Evolutionary conservation across 2,329 filamentous ascomycete species (phyloP).

Genomic region (Rutstroemia sydowiana): DNA sequence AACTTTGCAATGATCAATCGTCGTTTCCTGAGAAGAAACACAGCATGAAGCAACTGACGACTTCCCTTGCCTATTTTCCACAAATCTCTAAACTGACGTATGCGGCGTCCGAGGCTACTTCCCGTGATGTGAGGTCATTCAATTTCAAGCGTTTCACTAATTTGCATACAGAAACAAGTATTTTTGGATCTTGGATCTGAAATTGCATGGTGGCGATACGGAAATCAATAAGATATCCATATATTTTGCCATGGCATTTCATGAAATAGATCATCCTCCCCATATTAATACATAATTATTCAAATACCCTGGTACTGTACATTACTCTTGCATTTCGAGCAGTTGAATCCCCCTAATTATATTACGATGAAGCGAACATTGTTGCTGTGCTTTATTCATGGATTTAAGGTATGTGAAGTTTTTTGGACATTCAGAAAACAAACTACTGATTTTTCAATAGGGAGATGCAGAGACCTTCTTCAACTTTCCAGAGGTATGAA

Average conservation of each 20-base stretch:
- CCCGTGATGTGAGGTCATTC: constrained; percentile 1
- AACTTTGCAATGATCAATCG: too few relatives aligned
- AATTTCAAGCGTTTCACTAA: background rate
- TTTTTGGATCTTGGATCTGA: constrained; percentile 1
- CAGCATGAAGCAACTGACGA: background rate
- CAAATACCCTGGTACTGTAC: background rate
- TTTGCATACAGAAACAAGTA: background rate
- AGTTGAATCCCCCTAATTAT: background rate
- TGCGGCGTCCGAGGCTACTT: background rate
- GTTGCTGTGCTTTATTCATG: constrained; percentile 67
- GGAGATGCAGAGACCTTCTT: constrained; percentile 64
- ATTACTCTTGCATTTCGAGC: background rate
- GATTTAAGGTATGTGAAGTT: constrained; percentile 45
- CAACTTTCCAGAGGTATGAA: constrained; percentile 48
- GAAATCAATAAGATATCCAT: too few relatives aligned
- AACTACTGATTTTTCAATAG: background rate
- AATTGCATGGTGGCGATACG: background rate
- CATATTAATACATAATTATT: background rate
- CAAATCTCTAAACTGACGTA: constrained; percentile 2
- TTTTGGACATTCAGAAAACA: background rate
- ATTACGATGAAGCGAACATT: constrained; percentile 48
- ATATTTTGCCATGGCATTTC: background rate
- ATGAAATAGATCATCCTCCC: background rate
- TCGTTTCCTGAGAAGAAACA: too few relatives aligned
- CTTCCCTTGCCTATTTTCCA: background rate